A percentile compares a stretch with the other conserved stretches of the same genome.
These are phyloP conservation scores for Kwoniella mangroviensis DNA, from an alignment of 768 basidiomycete species.

Conservation along the genomic window DNA sequence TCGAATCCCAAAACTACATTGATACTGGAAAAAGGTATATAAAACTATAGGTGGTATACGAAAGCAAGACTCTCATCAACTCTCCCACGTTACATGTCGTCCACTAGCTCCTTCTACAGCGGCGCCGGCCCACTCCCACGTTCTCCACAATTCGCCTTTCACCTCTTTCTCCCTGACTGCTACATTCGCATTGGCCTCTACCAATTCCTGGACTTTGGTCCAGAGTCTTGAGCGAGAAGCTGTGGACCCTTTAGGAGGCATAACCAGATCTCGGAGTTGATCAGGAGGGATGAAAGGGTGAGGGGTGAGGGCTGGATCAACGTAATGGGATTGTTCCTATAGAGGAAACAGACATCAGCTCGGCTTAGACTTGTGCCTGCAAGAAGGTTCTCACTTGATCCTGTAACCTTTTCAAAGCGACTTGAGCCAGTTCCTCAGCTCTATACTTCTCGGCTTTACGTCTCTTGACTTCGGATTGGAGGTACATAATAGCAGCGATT, in stretches of 20 bases:
- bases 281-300: constrained; percentile 53
- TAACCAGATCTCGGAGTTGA: constrained; percentile 56
- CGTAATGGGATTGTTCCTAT: constrained; percentile 54
- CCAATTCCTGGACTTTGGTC: constrained; percentile 42
- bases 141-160: constrained; percentile 53
- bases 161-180: constrained; percentile 50
- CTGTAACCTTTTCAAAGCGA: constrained; percentile 51
- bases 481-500: constrained; percentile 36
- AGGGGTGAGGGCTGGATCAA: constrained; percentile 52
- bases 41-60: background rate
- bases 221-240: constrained; percentile 44
- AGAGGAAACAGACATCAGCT: constrained; percentile 7
- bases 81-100: constrained; percentile 37
- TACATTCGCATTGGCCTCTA: constrained; percentile 56
- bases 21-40: background rate
- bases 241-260: constrained; percentile 45
- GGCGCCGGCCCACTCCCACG: constrained; percentile 56
- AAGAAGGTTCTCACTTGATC: constrained; percentile 47
- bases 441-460: constrained; percentile 47
- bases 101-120: constrained; percentile 14
- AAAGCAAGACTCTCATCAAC: background rate
- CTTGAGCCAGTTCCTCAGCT: constrained; percentile 55
- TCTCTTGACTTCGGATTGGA: constrained; percentile 36
- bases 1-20: background rate
- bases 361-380: background rate